phyloP scores from a whole-genome alignment of 768 basidiomycete species.

The Boletus huronensis region DNA sequence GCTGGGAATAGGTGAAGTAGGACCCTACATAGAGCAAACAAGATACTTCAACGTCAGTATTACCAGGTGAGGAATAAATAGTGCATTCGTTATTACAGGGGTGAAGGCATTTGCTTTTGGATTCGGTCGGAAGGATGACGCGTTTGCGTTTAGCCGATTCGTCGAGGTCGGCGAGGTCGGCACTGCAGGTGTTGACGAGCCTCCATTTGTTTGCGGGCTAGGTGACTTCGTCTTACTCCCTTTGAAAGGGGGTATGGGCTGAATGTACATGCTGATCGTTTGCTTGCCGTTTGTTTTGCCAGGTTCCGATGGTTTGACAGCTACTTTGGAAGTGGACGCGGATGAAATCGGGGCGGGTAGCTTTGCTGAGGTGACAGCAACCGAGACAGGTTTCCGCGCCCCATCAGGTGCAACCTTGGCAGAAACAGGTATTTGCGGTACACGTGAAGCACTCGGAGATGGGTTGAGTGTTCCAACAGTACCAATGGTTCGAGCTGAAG shows the following conservation, averaged over 20 bases:
- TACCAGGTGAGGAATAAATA: slow-evolving; percentile 3
- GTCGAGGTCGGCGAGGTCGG: slow-evolving; percentile 53
- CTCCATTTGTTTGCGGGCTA: slow-evolving; percentile 29
- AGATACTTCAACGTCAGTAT: slow-evolving; percentile 18
- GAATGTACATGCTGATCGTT: slow-evolving; percentile 72
- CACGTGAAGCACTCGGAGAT: slow-evolving; percentile 47
- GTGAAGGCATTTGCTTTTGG: slow-evolving; percentile 75
- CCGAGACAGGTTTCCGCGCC: slow-evolving; percentile 27
- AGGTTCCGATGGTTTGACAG: slow-evolving; percentile 28
- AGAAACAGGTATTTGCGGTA: slow-evolving; percentile 32
- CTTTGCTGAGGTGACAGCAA: slow-evolving; percentile 24
- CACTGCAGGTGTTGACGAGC: slow-evolving; percentile 33
- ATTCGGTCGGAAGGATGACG: slow-evolving; percentile 88
- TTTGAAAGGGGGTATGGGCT: slow-evolving; percentile 88
- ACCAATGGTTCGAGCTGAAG: slow-evolving; percentile 68
- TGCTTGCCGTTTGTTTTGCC: slow-evolving; percentile 43
- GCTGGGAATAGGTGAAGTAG: slow-evolving; percentile 45
- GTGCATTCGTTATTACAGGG: slow-evolving; percentile 44
- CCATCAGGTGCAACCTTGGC: slow-evolving; percentile 30
- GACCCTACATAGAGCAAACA: slow-evolving; percentile 36
- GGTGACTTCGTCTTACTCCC: slow-evolving; percentile 46
- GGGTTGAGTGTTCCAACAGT: slow-evolving; percentile 38
- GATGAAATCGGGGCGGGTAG: slow-evolving; percentile 29
- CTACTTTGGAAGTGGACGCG: slow-evolving; percentile 30
- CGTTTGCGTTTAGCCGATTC: slow-evolving; percentile 80